A percentile compares a stretch with the other conserved stretches of the same genome.
These are phyloP conservation scores for Zea luxurians DNA, from an alignment of 176 grass and related monocot species.

Conservation along the genomic window DNA sequence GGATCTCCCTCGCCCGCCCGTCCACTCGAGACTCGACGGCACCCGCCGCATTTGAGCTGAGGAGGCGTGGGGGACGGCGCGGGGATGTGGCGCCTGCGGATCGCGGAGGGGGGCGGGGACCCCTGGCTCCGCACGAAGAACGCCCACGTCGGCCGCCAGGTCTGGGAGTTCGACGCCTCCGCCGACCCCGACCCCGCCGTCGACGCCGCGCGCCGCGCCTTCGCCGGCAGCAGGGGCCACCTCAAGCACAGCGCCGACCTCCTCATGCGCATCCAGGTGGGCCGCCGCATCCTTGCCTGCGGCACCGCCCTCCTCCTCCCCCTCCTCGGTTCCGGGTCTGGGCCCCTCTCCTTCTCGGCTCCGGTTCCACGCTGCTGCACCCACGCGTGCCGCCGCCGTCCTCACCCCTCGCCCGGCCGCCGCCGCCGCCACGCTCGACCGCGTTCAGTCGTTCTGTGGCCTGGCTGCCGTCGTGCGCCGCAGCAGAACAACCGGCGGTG, in stretches of 20 bases:
- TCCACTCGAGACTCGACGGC: too few relatives aligned
- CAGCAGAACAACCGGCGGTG: not conserved
- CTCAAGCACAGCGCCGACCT: conserved; percentile 69
- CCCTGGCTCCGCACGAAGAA: conserved; percentile 57
- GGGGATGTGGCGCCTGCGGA: conserved; percentile 52
- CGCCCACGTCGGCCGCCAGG: conserved; percentile 49
- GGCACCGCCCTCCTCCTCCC: too few relatives aligned
- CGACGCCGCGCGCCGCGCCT: conserved; percentile 47
- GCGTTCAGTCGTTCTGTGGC: not conserved
- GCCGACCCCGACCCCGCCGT: conserved; percentile 42
- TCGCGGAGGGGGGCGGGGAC: conserved; percentile 44
- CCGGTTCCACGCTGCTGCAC: not conserved
- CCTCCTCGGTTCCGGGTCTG: too few relatives aligned
- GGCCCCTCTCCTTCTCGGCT: not conserved
- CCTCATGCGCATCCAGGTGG: conserved; percentile 83
- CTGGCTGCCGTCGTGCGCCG: not conserved
- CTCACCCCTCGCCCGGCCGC: too few relatives aligned
- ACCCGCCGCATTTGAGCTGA: not conserved
- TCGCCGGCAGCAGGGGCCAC: not conserved
- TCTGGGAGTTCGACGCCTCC: conserved; percentile 53
- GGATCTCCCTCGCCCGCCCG: too few relatives aligned
- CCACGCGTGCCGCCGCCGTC: not conserved
- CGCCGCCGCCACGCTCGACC: not conserved
- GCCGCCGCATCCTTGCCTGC: not conserved
- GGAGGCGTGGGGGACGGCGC: not conserved